A percentile compares a stretch with the other conserved stretches of the same genome.
Conservation (phyloP, 805 yeast species). For the Clavispora phyllophila region DNA sequence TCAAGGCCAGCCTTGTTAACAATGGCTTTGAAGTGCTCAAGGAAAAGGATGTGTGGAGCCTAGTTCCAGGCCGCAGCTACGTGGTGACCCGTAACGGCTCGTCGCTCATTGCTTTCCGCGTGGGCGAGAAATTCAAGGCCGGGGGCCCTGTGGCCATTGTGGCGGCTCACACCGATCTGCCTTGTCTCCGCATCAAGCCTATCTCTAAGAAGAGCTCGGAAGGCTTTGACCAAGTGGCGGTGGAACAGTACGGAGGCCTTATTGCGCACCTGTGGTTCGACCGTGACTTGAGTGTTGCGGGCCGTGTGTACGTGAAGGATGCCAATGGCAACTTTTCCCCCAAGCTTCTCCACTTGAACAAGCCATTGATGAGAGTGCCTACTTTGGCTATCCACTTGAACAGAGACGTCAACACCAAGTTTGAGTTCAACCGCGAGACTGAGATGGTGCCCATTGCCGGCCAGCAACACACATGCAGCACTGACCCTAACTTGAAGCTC, state of each 20-base stretch:
- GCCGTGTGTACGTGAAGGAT: constrained; percentile 71
- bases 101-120: constrained; percentile 80
- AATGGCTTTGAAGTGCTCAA: constrained; percentile 72
- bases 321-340: constrained; percentile 50
- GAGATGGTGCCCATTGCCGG: constrained; percentile 87
- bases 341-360: constrained; percentile 70
- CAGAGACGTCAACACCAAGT: constrained; percentile 68
- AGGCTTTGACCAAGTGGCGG: constrained; percentile 85
- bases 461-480: constrained; percentile 42
- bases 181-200: constrained; percentile 85
- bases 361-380: constrained; percentile 82
- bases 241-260: constrained; percentile 94
- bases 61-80: constrained; percentile 58
- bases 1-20: constrained; percentile 46
- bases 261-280: constrained; percentile 98
- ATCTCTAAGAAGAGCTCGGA: constrained; percentile 63
- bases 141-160: constrained; percentile 84
- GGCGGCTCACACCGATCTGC: constrained; percentile 97
- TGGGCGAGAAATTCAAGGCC: constrained; percentile 66
- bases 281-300: constrained; percentile 86
- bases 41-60: constrained; percentile 67
- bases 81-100: constrained; percentile 88
- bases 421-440: constrained; percentile 85
- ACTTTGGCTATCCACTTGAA: constrained; percentile 91
- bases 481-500: constrained; percentile 43